phyloP scores from a whole-genome alignment of 2,329 filamentous ascomycete species.

The Delphinella strobiligena region DNA sequence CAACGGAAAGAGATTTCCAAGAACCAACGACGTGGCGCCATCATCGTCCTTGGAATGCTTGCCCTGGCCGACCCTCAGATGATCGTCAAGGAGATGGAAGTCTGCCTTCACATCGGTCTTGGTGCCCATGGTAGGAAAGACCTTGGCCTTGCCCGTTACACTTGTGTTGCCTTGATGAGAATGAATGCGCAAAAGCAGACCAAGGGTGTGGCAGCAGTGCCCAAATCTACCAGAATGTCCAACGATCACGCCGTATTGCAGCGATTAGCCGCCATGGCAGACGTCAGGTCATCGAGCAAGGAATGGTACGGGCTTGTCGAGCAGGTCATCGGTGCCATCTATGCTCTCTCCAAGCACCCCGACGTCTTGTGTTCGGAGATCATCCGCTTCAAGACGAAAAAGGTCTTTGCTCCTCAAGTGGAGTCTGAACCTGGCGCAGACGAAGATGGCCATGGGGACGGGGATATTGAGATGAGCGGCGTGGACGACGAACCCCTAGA shows the following conservation, averaged over 20 bases:
- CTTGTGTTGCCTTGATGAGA: slow-evolving; percentile 80
- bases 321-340: slow-evolving; percentile 91
- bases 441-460: slow-evolving; percentile 20
- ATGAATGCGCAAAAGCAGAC: slow-evolving; percentile 77
- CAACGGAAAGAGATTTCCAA: slow-evolving; percentile 88
- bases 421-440: slow-evolving; percentile 22
- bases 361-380: slow-evolving; percentile 89
- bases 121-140: slow-evolving; percentile 70
- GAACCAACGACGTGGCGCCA: slow-evolving; percentile 79
- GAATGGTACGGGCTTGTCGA: slow-evolving; percentile 92
- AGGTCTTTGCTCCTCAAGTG: slow-evolving; percentile 57
- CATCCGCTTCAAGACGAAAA: slow-evolving; percentile 71
- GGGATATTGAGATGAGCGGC: slow-evolving; percentile 27
- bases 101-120: slow-evolving; percentile 81
- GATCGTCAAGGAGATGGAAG: slow-evolving; percentile 87
- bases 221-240: slow-evolving; percentile 58
- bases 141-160: slow-evolving; percentile 83
- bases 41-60: slow-evolving; percentile 95
- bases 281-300: slow-evolving; percentile 77
- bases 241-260: slow-evolving; percentile 85
- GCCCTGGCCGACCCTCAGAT: slow-evolving; percentile 87
- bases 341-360: slow-evolving; percentile 84
- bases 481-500: slow-evolving; percentile 14
- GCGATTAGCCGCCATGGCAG: slow-evolving; percentile 71
- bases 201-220: slow-evolving; percentile 55